Conservation (phyloP, 306 rosid species). For the Ziziphus jujuba region DNA sequence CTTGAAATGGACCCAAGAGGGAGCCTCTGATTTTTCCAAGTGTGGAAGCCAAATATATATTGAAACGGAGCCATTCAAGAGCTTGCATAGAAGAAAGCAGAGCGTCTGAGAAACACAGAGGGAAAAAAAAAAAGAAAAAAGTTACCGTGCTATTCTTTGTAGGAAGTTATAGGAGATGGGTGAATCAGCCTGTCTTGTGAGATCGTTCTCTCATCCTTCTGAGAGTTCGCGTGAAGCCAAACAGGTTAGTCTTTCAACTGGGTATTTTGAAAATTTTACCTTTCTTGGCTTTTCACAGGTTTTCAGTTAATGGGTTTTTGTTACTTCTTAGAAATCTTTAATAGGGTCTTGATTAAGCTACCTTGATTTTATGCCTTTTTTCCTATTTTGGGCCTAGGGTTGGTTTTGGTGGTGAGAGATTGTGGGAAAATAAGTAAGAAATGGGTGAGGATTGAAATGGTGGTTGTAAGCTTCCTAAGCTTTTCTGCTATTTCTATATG, state of each 20-base stretch:
- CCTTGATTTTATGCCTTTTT: neutral
- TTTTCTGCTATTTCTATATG: neutral
- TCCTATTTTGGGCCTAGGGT: neutral
- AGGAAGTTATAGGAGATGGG: constrained; percentile 34
- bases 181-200: constrained; percentile 57
- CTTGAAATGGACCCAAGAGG: constrained; percentile 27
- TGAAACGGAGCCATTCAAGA: neutral
- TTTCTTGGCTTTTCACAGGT: constrained; percentile 11
- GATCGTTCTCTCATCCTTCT: constrained; percentile 61
- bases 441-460: constrained; percentile 17
- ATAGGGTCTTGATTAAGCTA: constrained; percentile 10
- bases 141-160: neutral
- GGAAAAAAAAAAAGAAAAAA: neutral
- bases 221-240: constrained; percentile 39
- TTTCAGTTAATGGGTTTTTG: constrained; percentile 9
- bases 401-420: constrained; percentile 34
- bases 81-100: neutral
- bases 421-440: constrained; percentile 2
- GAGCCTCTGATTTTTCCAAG: constrained; percentile 22
- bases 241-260: constrained; percentile 41
- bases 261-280: neutral
- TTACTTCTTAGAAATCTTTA: neutral
- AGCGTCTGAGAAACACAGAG: constrained; percentile 3
- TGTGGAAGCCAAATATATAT: constrained; percentile 8
- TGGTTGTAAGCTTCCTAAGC: neutral